Base-by-base conservation (phyloP, 768 basidiomycete genomes). In the Serendipita sp. region DNA sequence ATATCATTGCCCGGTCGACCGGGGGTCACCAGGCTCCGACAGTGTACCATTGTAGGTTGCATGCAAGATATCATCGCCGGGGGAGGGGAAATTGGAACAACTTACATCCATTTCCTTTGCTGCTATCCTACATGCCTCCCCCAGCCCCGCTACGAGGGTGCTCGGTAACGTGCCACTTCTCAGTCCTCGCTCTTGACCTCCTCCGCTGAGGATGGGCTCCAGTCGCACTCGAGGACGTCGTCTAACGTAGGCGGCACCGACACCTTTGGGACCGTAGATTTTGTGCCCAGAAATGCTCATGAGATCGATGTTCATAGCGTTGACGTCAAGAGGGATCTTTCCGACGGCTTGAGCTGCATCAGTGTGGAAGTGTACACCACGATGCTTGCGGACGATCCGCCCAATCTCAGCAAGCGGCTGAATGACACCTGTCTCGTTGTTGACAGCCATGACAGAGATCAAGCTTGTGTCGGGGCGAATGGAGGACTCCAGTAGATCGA, bases 341-440 rank as follows among this genome's bases (percentile, higher is more conserved):
- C 92, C 92, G 34, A 84, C 84, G 3, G 93, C 95, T 73, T 99
- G 96, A 0, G 96, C 96, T 32, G 91, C 95, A 73, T 99, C 96
- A 18, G 96, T 94, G 76, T 99, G 96, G 80, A 99, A 86, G 75
- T 91, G 88, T 16, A 95, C 81, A 13, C 92, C 92, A 66, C 89
- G 86, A 72, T 95, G 86, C 75, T 90, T 88, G 71, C 86, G 86
- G 37, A 88, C 73, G 41, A 95, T 80, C 2, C 83, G 82, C 35
- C 95, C 95, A 65, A 99, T 99, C 73, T 97, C 92, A 72, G 90
- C 88, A 68, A 98, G 80, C 1, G 96, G 96, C 72, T 98, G 96
- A 64, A 99, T 96, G 68, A 97, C 94, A 28, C 96, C 96, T 3
- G 93, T 98, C 76, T 99, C 96, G 75, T 99, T 99, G 78, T 99